These are phyloP conservation scores for Calophaca sinica DNA, from an alignment of 306 rosid genomes.

Conservation along the genomic window DNA sequence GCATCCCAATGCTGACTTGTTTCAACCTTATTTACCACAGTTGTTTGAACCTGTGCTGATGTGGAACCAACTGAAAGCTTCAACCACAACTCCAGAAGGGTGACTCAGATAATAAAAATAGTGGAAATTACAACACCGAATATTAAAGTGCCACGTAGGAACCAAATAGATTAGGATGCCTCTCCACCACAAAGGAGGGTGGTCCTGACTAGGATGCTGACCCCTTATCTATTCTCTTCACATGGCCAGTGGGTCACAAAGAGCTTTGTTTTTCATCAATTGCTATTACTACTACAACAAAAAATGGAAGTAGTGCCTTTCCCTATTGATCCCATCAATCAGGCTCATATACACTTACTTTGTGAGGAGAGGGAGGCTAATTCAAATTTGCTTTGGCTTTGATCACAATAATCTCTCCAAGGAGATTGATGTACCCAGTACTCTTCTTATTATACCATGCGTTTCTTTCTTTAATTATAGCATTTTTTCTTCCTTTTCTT, in stretches of 20 bases:
- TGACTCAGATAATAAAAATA: not conserved
- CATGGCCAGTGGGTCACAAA: slow-evolving; percentile 42
- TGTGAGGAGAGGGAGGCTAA: not conserved
- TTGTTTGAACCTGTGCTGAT: slow-evolving; percentile 16
- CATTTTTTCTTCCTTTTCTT: no score
- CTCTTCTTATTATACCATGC: no score
- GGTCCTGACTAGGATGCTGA: slow-evolving; percentile 42
- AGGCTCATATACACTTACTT: not conserved
- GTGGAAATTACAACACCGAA: slow-evolving; percentile 4
- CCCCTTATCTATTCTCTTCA: slow-evolving; percentile 44
- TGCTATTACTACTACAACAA: slow-evolving; percentile 11
- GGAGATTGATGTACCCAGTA: no score
- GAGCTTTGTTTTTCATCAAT: slow-evolving; percentile 4
- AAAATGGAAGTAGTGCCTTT: slow-evolving; percentile 33
- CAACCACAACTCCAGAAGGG: not conserved
- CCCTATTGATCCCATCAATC: not conserved
- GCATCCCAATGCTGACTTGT: slow-evolving; percentile 36
- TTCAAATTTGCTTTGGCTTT: slow-evolving; percentile 43
- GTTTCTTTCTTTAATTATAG: no score
- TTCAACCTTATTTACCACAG: not conserved
- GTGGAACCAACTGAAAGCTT: slow-evolving; percentile 18
- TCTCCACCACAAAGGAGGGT: slow-evolving; percentile 45
- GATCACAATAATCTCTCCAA: not conserved
- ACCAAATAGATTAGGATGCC: slow-evolving; percentile 49
- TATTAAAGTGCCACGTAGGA: slow-evolving; percentile 30